Conservation (phyloP, 305 asterid genomes). For the Fraxinus paxiana region DNA sequence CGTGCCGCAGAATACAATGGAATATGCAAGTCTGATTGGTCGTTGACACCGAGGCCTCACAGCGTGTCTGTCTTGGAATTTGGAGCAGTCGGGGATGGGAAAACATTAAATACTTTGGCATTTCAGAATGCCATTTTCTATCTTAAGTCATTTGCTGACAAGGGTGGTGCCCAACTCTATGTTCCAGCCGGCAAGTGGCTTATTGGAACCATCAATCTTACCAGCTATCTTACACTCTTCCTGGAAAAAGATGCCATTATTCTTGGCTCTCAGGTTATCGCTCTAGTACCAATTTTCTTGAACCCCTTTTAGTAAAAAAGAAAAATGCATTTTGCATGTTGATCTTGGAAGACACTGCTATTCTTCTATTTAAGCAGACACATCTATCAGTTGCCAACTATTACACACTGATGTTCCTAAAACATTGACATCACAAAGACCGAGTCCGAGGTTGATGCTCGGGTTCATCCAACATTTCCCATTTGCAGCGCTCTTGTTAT, state of each 20-base stretch:
- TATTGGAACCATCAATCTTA: slow-evolving; percentile 82
- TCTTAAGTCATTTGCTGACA: slow-evolving; percentile 85
- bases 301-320: neutral
- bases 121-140: slow-evolving; percentile 97
- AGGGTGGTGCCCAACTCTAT: slow-evolving; percentile 97
- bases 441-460: neutral
- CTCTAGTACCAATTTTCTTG: neutral
- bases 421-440: neutral
- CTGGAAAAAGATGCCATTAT: slow-evolving; percentile 80
- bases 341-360: neutral
- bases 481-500: neutral
- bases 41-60: slow-evolving; percentile 86
- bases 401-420: neutral
- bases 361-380: neutral
- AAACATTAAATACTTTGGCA: slow-evolving; percentile 74
- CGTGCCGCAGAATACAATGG: slow-evolving; percentile 43
- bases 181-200: slow-evolving; percentile 94
- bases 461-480: neutral
- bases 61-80: slow-evolving; percentile 87
- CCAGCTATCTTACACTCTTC: slow-evolving; percentile 95
- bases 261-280: slow-evolving; percentile 81
- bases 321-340: neutral
- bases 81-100: slow-evolving; percentile 95
- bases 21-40: slow-evolving; percentile 62
- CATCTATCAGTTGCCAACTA: neutral